Evolutionary conservation across 768 basidiomycete genomes (phyloP).

Genomic region (Naganishia antarctica): DNA sequence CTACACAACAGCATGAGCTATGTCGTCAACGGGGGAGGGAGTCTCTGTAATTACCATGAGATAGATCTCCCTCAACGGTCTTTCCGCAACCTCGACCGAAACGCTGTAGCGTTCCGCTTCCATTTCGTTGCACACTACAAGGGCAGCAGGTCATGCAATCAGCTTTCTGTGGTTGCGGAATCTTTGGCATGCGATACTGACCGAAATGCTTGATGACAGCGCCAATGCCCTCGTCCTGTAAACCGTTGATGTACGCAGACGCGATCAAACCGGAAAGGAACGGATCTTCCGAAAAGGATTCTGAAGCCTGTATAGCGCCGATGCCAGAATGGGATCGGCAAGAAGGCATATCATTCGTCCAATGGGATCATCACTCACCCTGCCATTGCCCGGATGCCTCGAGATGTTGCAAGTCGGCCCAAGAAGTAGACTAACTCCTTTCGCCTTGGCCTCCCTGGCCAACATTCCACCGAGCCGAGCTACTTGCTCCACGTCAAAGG

Average conservation of each 20-base stretch:
- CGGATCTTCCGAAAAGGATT: conserved; percentile 55
- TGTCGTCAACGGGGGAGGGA: neutral
- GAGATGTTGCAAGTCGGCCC: neutral
- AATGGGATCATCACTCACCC: conserved; percentile 35
- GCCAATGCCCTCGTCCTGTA: conserved; percentile 72
- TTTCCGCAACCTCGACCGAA: conserved; percentile 51
- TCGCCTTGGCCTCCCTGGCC: conserved; percentile 11
- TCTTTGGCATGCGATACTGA: neutral
- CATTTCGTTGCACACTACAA: conserved; percentile 55
- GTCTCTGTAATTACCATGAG: conserved; percentile 49
- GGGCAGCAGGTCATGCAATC: neutral
- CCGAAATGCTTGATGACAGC: conserved; percentile 65
- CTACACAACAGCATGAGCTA: conserved; percentile 49
- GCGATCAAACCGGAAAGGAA: conserved; percentile 66
- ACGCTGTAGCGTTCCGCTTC: conserved; percentile 56
- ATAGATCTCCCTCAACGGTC: conserved; percentile 63
- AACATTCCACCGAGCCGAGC: conserved; percentile 5
- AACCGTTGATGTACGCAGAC: conserved; percentile 67
- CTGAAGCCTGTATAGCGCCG: conserved; percentile 49
- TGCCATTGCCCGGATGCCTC: conserved; percentile 12
- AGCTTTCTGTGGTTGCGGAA: conserved; percentile 61
- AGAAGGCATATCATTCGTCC: conserved; percentile 45
- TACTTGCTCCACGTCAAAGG: conserved; percentile 5
- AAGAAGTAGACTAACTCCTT: conserved; percentile 5
- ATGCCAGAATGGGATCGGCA: conserved; percentile 59